phyloP scores from a whole-genome alignment of 2,329 filamentous ascomycete species.

The Fusarium lyarnte region DNA sequence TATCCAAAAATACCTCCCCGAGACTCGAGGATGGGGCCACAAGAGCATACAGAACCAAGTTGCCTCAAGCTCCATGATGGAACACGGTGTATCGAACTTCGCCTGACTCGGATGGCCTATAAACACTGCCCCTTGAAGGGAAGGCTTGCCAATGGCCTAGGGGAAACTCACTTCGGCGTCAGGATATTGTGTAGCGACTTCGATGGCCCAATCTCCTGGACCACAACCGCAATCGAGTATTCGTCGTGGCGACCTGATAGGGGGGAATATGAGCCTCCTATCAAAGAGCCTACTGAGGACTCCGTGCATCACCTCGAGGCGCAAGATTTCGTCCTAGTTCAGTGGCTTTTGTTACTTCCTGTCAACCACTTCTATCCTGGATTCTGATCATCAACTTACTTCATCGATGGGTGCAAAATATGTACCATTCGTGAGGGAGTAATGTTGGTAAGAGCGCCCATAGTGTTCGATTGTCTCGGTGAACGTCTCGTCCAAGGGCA shows the following conservation, averaged over 20 bases:
- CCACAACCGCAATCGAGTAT: constrained; percentile 80
- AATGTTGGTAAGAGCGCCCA: constrained; percentile 73
- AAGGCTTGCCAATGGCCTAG: background rate
- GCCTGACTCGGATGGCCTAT: background rate
- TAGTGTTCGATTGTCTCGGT: constrained; percentile 68
- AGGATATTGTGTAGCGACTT: constrained; percentile 72
- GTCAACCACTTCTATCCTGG: background rate
- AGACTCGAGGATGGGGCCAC: background rate
- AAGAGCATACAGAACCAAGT: background rate
- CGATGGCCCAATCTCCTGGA: constrained; percentile 74
- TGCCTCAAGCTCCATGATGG: background rate
- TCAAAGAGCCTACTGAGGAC: constrained; percentile 74
- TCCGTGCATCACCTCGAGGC: constrained; percentile 70
- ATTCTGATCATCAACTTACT: constrained; percentile 55
- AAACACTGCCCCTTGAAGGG: background rate
- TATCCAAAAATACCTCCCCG: no score
- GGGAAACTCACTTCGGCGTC: constrained; percentile 66
- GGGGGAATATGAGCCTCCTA: constrained; percentile 74
- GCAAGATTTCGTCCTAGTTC: constrained; percentile 73
- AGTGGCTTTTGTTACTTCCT: constrained; percentile 16
- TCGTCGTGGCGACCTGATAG: constrained; percentile 63
- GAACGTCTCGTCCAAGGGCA: constrained; percentile 66
- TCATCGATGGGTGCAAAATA: constrained; percentile 78
- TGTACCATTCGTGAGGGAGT: constrained; percentile 70
- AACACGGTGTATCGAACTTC: background rate